Base-by-base conservation (phyloP, 2,329 filamentous ascomycete genomes). In the Colletotrichum spaethianum region DNA sequence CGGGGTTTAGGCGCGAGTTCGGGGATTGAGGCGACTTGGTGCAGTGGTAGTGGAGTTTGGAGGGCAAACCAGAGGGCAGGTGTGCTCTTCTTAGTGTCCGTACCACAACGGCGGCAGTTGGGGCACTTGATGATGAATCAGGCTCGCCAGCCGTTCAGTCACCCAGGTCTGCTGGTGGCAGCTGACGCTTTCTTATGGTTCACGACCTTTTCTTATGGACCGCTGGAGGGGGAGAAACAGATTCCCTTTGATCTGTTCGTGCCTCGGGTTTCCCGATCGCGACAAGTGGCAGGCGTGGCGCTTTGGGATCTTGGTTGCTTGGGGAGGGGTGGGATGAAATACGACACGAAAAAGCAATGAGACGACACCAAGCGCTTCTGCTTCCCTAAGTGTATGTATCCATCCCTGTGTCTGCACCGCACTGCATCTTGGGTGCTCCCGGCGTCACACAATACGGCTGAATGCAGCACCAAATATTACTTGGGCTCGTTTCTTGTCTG, bases 1-100 rank as follows among this genome's bases (percentile, higher is more conserved):
- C 70, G 70, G 70, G 53, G 52, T 60, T 72, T 70, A 72, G 52
- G 56, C 53, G 53, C n/a, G 8, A 38, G 8, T 72, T 72, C 70
- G 70, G 70, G 44, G 66, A 67, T 68, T 68, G 52, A 36, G 52
- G 52, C 20, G 57, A 31, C 33, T 56, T 38, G 55, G 50, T 46
- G 48, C 42, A 38, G 64, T 52, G 31, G 23, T 8, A 44, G 38
- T 31, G 38, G 57, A n/a, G 38, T 46, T n/a, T n/a, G 11, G 26
- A n/a, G 44, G 42, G 42, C 31, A 52, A 31, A 52, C 26, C 48
- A 18, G 16, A 28, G 14, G 23, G 28, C 28, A 33, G 28, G 33
- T 8, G 40, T 42, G 40, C 42, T 44, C n/a, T 44, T 44, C 42
- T 4, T 5, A 44, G 18, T 44, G 42, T n/a, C 42, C 18, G 23